Conservation (phyloP, 2,329 filamentous ascomycete species). For the Paecilomyces dactylethromorphus region DNA sequence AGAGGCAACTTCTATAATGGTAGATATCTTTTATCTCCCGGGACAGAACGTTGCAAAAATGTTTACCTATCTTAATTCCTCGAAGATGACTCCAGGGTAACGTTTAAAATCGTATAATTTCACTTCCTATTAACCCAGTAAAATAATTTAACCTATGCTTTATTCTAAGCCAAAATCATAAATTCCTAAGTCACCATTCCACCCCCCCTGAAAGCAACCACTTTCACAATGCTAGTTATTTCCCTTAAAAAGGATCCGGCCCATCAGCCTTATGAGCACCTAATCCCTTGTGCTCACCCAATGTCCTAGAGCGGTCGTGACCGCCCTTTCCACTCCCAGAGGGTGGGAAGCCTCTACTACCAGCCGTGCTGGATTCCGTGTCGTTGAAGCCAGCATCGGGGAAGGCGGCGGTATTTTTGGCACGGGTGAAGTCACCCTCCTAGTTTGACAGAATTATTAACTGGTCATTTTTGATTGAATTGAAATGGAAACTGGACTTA, state of each 20-base stretch:
- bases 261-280: slow-evolving; percentile 13
- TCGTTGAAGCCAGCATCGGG: slow-evolving; percentile 24
- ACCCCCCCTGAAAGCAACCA: neutral
- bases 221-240: neutral
- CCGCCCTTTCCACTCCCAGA: slow-evolving; percentile 31
- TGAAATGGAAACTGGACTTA: slow-evolving; percentile 9
- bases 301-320: slow-evolving; percentile 25
- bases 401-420: slow-evolving; percentile 26
- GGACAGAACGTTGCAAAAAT: no score
- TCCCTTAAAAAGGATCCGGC: neutral
- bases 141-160: no score
- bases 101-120: no score
- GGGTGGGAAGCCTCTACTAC: slow-evolving; percentile 15
- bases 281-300: slow-evolving; percentile 29
- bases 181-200: neutral
- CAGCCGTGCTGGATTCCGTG: slow-evolving; percentile 17
- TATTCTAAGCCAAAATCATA: no score
- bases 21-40: no score
- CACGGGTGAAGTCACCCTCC: slow-evolving; percentile 18
- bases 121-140: no score
- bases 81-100: no score
- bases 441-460: neutral
- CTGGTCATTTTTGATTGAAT: neutral
- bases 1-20: no score
- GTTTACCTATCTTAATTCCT: no score